A percentile compares a stretch with the other conserved stretches of the same genome.
phyloP scores from a whole-genome alignment of 2,329 filamentous ascomycete species.

The Leptographium procerum region DNA sequence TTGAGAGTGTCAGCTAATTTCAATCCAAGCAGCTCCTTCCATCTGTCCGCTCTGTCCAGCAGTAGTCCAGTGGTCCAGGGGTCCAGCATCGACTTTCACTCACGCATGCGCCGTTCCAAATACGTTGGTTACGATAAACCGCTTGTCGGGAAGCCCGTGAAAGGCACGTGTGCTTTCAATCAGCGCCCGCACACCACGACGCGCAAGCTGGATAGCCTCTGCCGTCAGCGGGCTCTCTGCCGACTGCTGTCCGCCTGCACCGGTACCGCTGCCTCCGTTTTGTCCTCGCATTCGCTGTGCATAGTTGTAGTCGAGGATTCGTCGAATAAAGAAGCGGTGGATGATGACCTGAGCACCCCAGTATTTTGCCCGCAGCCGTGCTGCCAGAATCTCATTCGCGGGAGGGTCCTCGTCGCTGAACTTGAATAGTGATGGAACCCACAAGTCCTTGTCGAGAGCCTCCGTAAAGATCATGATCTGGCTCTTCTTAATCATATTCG shows the following conservation, averaged over 20 bases:
- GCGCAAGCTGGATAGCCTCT: constrained; percentile 42
- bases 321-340: constrained; percentile 61
- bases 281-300: constrained; percentile 19
- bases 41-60: too few relatives aligned
- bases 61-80: too few relatives aligned
- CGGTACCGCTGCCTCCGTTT: not conserved
- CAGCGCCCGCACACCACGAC: constrained; percentile 58
- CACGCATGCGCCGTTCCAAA: constrained; percentile 95
- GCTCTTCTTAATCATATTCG: constrained; percentile 23
- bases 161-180: constrained; percentile 81
- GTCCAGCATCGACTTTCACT: constrained; percentile 29
- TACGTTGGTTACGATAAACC: constrained; percentile 85
- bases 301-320: constrained; percentile 40
- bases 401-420: constrained; percentile 54
- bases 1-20: too few relatives aligned
- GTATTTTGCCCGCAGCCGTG: constrained; percentile 83
- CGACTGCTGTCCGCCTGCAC: not conserved
- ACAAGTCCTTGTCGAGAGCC: constrained; percentile 20
- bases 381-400: constrained; percentile 64
- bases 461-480: constrained; percentile 32
- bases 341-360: constrained; percentile 89
- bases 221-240: constrained; percentile 20
- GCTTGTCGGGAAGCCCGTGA: constrained; percentile 46
- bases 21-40: too few relatives aligned
- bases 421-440: constrained; percentile 37